These are phyloP conservation scores for Calocybe gambosa DNA, from an alignment of 1,284 basidiomycete genomes.

Conservation along the genomic window DNA sequence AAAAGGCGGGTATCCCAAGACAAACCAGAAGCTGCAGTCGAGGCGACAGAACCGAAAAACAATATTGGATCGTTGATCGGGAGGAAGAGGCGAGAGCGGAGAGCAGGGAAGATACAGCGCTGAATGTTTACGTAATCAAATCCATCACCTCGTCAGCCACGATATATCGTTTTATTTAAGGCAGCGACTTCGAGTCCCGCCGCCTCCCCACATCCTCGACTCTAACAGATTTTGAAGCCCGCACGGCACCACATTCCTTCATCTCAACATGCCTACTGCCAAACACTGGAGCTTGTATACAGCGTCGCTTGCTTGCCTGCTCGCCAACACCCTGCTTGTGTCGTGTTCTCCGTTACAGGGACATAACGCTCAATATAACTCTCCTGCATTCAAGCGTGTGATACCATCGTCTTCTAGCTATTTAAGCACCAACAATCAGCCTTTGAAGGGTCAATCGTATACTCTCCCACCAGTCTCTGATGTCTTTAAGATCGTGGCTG, in stretches of 20 bases:
- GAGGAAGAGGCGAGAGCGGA: conserved; percentile 46
- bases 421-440: neutral
- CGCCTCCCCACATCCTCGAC: neutral
- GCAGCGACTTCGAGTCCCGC: neutral
- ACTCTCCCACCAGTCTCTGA: conserved; percentile 11
- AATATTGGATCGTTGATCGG: conserved; percentile 46
- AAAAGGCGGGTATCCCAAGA: conserved; percentile 30
- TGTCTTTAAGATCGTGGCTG: conserved; percentile 15
- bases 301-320: conserved; percentile 2
- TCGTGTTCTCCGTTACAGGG: conserved; percentile 6
- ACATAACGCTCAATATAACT: neutral
- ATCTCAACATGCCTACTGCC: conserved; percentile 5
- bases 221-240: conserved; percentile 5
- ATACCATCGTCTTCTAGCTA: conserved; percentile 3
- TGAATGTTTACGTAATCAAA: neutral
- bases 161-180: neutral
- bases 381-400: conserved; percentile 1
- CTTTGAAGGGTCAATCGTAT: neutral
- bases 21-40: conserved; percentile 18
- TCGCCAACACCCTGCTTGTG: conserved; percentile 3
- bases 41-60: conserved; percentile 25
- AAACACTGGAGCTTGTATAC: neutral
- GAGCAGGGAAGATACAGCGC: conserved; percentile 28
- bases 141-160: neutral
- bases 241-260: conserved; percentile 19